Conservation (phyloP, 2,329 filamentous ascomycete genomes). For the Sphaerulina vaccinii region DNA sequence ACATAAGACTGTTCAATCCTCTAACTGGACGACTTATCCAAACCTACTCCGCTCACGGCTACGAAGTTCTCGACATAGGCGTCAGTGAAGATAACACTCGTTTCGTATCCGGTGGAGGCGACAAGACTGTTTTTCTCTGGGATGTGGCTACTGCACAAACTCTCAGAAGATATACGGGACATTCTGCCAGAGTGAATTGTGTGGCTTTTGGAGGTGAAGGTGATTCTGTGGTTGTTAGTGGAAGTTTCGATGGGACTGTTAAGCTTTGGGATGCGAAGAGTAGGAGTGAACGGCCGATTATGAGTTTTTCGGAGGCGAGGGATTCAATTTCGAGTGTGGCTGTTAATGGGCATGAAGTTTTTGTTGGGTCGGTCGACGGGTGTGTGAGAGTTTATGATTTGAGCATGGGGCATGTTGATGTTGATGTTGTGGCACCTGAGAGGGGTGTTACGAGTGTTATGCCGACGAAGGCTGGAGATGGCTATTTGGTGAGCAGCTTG, state of each 20-base stretch:
- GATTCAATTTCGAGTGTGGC: slow-evolving; percentile 60
- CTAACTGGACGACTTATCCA: slow-evolving; percentile 64
- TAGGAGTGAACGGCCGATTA: slow-evolving; percentile 61
- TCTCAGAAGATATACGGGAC: slow-evolving; percentile 67
- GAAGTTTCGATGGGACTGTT: slow-evolving; percentile 73
- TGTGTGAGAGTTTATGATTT: slow-evolving; percentile 79
- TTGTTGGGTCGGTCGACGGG: slow-evolving; percentile 81
- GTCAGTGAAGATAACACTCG: slow-evolving; percentile 74
- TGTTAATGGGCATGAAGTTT: slow-evolving; percentile 53
- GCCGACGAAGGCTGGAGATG: slow-evolving; percentile 69
- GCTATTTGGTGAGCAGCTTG: slow-evolving; percentile 70
- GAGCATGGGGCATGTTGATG: slow-evolving; percentile 67
- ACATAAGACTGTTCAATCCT: slow-evolving; percentile 83
- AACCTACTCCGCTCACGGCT: slow-evolving; percentile 84
- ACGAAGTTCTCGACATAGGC: slow-evolving; percentile 80
- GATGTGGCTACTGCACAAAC: slow-evolving; percentile 82
- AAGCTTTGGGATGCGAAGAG: slow-evolving; percentile 70
- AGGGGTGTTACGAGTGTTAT: slow-evolving; percentile 68
- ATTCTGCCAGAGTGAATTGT: slow-evolving; percentile 69
- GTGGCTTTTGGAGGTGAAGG: slow-evolving; percentile 74
- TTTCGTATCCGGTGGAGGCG: slow-evolving; percentile 85
- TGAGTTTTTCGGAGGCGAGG: slow-evolving; percentile 69
- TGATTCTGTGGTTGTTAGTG: slow-evolving; percentile 67
- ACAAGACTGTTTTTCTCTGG: slow-evolving; percentile 90
- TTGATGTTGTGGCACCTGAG: slow-evolving; percentile 61